Conservation (phyloP, 2,329 filamentous ascomycete species). For the Pestalotiopsis sp. region DNA sequence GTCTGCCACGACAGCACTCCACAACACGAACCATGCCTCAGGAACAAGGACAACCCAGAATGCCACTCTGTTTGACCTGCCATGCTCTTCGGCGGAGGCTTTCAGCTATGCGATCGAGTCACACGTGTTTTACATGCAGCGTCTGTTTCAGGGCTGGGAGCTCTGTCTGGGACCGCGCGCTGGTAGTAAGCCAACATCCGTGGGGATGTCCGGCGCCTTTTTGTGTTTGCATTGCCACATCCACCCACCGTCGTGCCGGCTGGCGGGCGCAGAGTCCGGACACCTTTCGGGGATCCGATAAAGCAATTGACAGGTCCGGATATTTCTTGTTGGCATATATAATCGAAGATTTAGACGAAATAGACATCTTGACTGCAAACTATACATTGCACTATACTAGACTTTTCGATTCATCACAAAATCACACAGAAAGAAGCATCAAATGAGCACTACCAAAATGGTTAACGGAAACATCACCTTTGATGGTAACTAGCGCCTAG, state of each 20-base stretch:
- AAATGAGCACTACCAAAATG: slow-evolving; percentile 14
- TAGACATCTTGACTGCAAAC: not conserved
- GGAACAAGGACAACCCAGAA: too few relatives aligned
- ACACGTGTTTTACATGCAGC: too few relatives aligned
- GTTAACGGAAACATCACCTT: slow-evolving; percentile 17
- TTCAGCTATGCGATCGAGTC: too few relatives aligned
- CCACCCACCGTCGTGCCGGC: not conserved
- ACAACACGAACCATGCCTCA: too few relatives aligned
- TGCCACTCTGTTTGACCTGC: too few relatives aligned
- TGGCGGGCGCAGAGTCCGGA: not conserved
- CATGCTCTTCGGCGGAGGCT: too few relatives aligned
- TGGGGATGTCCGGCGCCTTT: slow-evolving; percentile 10
- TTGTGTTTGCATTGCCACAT: not conserved
- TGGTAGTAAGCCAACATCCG: not conserved
- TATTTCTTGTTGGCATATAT: slow-evolving; percentile 5
- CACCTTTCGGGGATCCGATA: slow-evolving; percentile 15
- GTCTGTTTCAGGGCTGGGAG: too few relatives aligned
- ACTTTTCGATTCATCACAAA: not conserved
- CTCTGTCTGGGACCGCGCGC: not conserved
- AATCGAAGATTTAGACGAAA: not conserved
- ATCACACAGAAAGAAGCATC: not conserved
- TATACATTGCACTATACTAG: not conserved
- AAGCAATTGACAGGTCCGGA: not conserved
- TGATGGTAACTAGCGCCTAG: slow-evolving; percentile 1
- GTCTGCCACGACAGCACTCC: too few relatives aligned